Base-by-base conservation (phyloP, 768 basidiomycete genomes). In the Peribolospora kevripleyi region DNA sequence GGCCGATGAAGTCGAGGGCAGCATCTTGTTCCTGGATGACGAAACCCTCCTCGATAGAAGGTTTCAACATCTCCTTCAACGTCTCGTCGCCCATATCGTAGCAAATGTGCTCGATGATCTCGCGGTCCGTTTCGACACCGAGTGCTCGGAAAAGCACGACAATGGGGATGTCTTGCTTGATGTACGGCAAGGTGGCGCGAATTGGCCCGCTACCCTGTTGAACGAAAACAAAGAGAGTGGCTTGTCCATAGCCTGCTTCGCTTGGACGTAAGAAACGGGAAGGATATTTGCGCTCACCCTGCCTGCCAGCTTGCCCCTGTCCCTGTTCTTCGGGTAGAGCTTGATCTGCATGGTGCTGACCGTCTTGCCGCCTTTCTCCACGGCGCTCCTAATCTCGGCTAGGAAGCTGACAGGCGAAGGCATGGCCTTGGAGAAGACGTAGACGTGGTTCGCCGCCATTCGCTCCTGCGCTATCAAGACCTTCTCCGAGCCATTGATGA, bases 391-490 rank as follows among this genome's bases (percentile, higher is more conserved):
- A 68, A 98, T 93, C 67, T 97, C 90, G 43, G 93, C 87, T 47
- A 95, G 76, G 70, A 91, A 93, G 60, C 80, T 86, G 62, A 93
- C 84, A 2, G 90, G 88, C 13, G 87, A 90, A 3, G 91, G 90
- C 61, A 91, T 86, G 0, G 85, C 85, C 69, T 97, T 98, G 52
- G 90, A 87, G 64, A 98, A 98, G 53, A 95, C 88, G 68, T 97
- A 98, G 60, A 98, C 93, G 64, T 93, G 90, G 70, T 98, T 98
- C 36, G 87, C 90, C 7, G 93, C 91, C 90, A 97, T 97, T 53
- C 93, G 80, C 67, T 98, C 93, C 68, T 98, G 93, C 2, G 93
- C 93, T 67, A 98, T 98, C 58, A 98, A 74, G n/a, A 98, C 93
- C 68, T 98, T 98, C 67, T 98, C 93, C 3, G 93, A 97, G 9